These are phyloP conservation scores for Tolypocladium album DNA, from an alignment of 2,329 filamentous ascomycete species.

Conservation along the genomic window DNA sequence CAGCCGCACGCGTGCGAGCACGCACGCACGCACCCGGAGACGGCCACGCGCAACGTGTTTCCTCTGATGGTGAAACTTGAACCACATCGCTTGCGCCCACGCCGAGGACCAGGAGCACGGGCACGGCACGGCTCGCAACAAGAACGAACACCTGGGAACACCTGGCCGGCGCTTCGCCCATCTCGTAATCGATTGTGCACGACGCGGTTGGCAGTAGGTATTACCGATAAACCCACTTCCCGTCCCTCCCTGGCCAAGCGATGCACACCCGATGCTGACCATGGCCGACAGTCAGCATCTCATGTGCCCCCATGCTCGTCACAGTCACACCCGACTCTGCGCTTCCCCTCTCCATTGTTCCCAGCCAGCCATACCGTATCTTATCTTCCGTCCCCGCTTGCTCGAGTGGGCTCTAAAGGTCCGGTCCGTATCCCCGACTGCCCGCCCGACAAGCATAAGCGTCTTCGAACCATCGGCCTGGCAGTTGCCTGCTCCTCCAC, in stretches of 20 bases:
- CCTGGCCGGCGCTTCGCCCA: background rate
- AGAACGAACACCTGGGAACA: too few relatives aligned
- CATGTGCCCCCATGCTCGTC: background rate
- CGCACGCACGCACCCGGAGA: background rate
- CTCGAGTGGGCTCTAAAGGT: background rate
- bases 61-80: background rate
- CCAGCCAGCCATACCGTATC: background rate
- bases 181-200: background rate
- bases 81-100: background rate
- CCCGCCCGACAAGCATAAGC: too few relatives aligned
- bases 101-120: background rate
- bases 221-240: background rate
- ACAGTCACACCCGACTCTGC: background rate
- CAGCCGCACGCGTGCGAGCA: background rate
- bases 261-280: background rate
- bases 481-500: background rate
- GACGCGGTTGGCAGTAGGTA: too few relatives aligned
- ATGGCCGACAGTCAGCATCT: background rate
- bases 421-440: too few relatives aligned
- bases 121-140: background rate
- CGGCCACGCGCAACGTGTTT: background rate
- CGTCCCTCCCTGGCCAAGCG: background rate
- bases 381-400: too few relatives aligned
- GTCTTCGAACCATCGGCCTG: background rate
- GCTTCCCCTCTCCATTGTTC: background rate